phyloP scores from a whole-genome alignment of 2,329 filamentous ascomycete genomes.

The Pseudogymnoascus sp. region DNA sequence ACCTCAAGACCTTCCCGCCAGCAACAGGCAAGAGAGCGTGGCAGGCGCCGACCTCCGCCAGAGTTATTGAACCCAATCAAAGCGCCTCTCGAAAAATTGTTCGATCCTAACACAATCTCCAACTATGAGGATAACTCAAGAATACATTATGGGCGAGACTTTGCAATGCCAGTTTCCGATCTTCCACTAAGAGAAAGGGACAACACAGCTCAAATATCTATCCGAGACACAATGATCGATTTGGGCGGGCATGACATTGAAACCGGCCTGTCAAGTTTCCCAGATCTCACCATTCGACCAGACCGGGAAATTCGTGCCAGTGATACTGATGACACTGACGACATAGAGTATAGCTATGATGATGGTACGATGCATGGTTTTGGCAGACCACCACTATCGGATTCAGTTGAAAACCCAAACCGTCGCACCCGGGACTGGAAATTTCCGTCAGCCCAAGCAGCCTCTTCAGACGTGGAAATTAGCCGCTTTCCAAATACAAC shows the following conservation, averaged over 20 bases:
- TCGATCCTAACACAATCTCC: conserved; percentile 56
- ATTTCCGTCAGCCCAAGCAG: conserved; percentile 45
- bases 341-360: conserved; percentile 15
- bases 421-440: conserved; percentile 49
- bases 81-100: conserved; percentile 54
- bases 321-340: conserved; percentile 19
- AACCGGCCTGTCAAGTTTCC: conserved; percentile 47
- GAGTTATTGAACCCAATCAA: conserved; percentile 49
- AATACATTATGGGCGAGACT: conserved; percentile 46
- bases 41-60: conserved; percentile 45
- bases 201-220: conserved; percentile 40
- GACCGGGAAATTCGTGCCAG: conserved; percentile 15
- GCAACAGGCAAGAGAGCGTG: conserved; percentile 30
- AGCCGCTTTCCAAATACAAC: conserved; percentile 42
- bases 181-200: conserved; percentile 45
- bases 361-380: conserved; percentile 30
- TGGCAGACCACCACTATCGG: conserved; percentile 45
- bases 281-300: conserved; percentile 48
- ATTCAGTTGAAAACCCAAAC: conserved; percentile 46
- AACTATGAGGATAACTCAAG: conserved; percentile 57
- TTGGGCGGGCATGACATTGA: conserved; percentile 52
- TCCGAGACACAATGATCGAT: conserved; percentile 55
- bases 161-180: conserved; percentile 40
- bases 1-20: conserved; percentile 39
- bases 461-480: conserved; percentile 44